Base-by-base conservation (phyloP, 306 rosid species). In the Styphnolobium japonicum region DNA sequence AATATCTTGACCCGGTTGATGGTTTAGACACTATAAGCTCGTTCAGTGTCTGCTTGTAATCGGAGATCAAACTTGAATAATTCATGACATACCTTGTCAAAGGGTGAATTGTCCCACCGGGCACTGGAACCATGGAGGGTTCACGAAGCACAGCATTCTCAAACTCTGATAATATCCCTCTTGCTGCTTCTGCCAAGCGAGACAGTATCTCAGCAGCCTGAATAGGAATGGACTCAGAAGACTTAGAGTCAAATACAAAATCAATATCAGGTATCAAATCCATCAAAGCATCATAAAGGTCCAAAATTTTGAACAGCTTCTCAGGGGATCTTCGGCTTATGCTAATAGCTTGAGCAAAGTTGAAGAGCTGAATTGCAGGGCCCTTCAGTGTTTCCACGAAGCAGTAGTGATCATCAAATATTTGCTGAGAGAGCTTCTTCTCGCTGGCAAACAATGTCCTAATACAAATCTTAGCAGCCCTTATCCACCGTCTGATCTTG, bases 1-100 rank as follows among this genome's bases (percentile, higher is more conserved):
- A 93, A 67, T 90, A 85, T 49, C 98, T 81, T 2, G 94, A 88
- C 61, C 97, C 99, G 0, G 94, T 86, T 0, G 98, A 91, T 2
- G 99, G 99, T 78, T 90, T 93, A 2, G 98, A 96, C 83, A 96
- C 97, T 7, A 96, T 88, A 64, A 96, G 96, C 81, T 93, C 97
- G 49, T 84, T 87, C 91, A 93, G 56, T 51, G 93, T 93, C 81
- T 76, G 91, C 88, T 87, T 91, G 62, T 96, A 96, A 78, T 96
- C 98, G 2, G 98, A 91, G 31, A 96, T 96, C 91, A 96, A 84
- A 67, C 92, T 90, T 55, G 93, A 89, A 37, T 96, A 96, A 75
- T 96, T 96, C 99, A 96, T 96, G 12, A 96, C 99, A 77, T 96
- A 96, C 85, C 98, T 90, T 21, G 99, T 96, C 89, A 96, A 51